Evolutionary conservation across 1,139 yeast species (phyloP).

Genomic region (Scheffersomyces illinoinensis): DNA sequence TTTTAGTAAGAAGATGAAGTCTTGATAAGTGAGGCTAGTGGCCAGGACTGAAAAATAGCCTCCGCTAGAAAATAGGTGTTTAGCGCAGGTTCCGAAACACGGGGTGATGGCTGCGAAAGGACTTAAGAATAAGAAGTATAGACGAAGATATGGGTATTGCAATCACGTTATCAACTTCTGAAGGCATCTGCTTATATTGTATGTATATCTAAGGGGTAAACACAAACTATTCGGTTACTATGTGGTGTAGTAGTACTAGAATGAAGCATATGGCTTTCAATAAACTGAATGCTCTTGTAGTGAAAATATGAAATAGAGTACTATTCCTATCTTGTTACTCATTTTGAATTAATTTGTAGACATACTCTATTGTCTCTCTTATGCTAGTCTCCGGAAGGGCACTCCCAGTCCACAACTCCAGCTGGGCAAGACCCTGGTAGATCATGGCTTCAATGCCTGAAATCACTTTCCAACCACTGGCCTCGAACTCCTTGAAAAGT

Average conservation of each 20-base stretch:
- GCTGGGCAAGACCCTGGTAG: slow-evolving; percentile 31
- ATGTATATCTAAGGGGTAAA: background rate
- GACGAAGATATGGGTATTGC: no score
- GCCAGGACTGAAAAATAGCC: background rate
- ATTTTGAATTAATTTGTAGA: background rate
- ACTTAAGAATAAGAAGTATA: background rate
- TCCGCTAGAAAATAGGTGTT: background rate
- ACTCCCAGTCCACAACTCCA: slow-evolving; percentile 29
- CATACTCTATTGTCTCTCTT: slow-evolving; percentile 9
- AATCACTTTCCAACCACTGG: slow-evolving; percentile 25
- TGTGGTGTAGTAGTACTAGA: background rate
- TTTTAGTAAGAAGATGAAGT: background rate
- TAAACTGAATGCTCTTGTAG: background rate
- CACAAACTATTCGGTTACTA: no score
- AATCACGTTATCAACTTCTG: no score
- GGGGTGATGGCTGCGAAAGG: background rate
- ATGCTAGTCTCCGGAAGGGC: slow-evolving; percentile 16
- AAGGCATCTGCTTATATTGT: no score
- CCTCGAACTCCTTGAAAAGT: slow-evolving; percentile 21
- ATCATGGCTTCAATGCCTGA: slow-evolving; percentile 29
- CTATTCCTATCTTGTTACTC: background rate
- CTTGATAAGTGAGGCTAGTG: background rate
- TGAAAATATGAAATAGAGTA: background rate
- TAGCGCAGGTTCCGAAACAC: background rate
- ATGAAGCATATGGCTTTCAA: no score